These are phyloP conservation scores for Mycothermus thermophilus DNA, from an alignment of 495 filamentous ascomycete genomes.

Conservation along the genomic window DNA sequence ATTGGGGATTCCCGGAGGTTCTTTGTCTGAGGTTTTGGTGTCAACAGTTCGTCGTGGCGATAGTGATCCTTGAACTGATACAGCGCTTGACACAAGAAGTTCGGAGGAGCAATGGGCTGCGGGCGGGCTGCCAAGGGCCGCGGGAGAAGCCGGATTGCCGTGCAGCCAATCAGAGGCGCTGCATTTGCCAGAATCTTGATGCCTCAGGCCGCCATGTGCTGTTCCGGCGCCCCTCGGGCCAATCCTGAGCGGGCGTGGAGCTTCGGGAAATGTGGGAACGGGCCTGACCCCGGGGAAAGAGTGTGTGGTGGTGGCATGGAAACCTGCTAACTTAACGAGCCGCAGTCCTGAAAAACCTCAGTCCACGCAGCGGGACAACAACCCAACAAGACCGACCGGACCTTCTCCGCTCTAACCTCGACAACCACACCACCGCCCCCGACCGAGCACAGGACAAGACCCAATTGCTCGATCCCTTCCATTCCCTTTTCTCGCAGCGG, in stretches of 20 bases:
- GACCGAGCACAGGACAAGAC: constrained; percentile 3
- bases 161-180: constrained; percentile 15
- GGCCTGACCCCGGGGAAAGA: constrained; percentile 12
- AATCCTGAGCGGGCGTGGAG: constrained; percentile 3
- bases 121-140: constrained; percentile 1
- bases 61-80: constrained; percentile 2
- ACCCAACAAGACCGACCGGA: constrained; percentile 1
- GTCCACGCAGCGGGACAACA: constrained; percentile 13
- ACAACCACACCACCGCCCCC: not conserved
- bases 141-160: constrained; percentile 16
- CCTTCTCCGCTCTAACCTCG: not conserved
- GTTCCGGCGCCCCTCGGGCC: constrained; percentile 6
- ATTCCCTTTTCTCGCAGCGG: not conserved
- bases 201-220: constrained; percentile 27
- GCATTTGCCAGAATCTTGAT: constrained; percentile 7
- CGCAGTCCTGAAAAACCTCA: constrained; percentile 39
- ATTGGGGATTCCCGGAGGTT: not conserved
- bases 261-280: constrained; percentile 20
- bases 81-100: constrained; percentile 3
- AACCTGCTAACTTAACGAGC: too few species aligned
- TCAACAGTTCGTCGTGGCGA: constrained; percentile 3
- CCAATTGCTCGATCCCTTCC: not conserved
- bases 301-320: too few species aligned
- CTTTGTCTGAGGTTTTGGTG: not conserved
- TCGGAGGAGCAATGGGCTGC: too few species aligned